Evolutionary conservation across 2,329 filamentous ascomycete species (phyloP).

Genomic region (Epichloe festucae): DNA sequence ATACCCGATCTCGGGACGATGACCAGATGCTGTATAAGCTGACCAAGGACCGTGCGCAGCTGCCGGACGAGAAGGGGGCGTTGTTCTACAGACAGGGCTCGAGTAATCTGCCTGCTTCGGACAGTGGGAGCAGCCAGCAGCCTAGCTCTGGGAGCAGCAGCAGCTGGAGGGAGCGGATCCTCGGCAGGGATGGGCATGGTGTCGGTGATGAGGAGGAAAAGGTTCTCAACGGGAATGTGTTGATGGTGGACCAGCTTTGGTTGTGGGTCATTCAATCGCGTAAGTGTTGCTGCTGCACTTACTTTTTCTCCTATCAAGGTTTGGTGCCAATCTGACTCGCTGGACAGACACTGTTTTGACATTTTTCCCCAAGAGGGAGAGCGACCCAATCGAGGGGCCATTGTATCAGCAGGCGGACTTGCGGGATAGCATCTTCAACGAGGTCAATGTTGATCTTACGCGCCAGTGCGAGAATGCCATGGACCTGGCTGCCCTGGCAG

Average conservation of each 20-base stretch:
- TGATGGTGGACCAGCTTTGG: conserved; percentile 60
- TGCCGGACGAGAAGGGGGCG: conserved; percentile 10
- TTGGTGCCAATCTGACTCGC: conserved; percentile 4
- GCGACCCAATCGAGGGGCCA: conserved; percentile 39
- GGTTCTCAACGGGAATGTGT: conserved; percentile 39
- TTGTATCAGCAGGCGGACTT: conserved; percentile 48
- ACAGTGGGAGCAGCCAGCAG: conserved; percentile 13
- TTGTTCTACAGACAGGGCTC: conserved; percentile 18
- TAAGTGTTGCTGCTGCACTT: conserved; percentile 17
- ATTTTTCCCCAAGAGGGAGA: conserved; percentile 43
- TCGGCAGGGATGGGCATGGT: conserved; percentile 9
- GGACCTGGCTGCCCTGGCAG: conserved; percentile 49
- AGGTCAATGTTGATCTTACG: conserved; percentile 51
- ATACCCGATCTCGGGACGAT: conserved; percentile 47
- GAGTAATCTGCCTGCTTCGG: conserved; percentile 14
- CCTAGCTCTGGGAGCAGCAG: conserved; percentile 11
- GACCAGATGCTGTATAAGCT: conserved; percentile 58
- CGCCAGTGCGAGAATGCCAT: conserved; percentile 47
- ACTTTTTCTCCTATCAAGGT: too few relatives aligned
- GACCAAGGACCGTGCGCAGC: conserved; percentile 33
- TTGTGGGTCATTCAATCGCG: conserved; percentile 43
- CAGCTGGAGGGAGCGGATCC: conserved; percentile 16
- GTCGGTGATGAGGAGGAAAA: conserved; percentile 21
- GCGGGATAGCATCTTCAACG: conserved; percentile 51
- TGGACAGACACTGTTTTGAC: conserved; percentile 34